Percentiles rank a stretch among this genome's conserved stretches.
These are phyloP conservation scores for Cinnamomum chago DNA, from an alignment of 164 flowering plant genomes.

Conservation along the genomic window DNA sequence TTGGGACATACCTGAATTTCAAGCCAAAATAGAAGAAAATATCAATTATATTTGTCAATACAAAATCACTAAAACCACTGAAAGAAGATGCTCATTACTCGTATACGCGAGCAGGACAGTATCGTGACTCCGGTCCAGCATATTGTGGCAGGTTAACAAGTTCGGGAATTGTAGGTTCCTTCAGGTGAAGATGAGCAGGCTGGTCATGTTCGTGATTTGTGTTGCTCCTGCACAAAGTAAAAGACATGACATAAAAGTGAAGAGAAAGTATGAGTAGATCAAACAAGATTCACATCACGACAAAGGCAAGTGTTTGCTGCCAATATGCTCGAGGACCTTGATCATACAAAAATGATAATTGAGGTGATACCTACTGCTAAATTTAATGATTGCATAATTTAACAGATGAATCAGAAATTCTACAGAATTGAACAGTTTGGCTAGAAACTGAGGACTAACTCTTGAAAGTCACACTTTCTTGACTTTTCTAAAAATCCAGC, in stretches of 20 bases:
- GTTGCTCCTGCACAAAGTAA: conserved; percentile 61
- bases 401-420: neutral
- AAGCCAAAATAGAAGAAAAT: neutral
- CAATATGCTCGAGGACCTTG: neutral
- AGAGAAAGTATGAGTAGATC: neutral
- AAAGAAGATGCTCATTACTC: conserved; percentile 50
- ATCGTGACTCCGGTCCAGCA: conserved; percentile 91
- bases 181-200: conserved; percentile 83
- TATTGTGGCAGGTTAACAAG: conserved; percentile 68
- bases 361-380: neutral
- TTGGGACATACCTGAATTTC: conserved; percentile 54
- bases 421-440: neutral
- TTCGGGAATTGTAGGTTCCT: conserved; percentile 68
- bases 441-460: neutral
- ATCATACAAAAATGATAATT: neutral
- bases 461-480: neutral
- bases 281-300: neutral
- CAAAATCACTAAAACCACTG: conserved; percentile 2
- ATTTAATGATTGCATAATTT: neutral
- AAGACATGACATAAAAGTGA: neutral
- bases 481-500: neutral
- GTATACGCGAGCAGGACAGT: conserved; percentile 97
- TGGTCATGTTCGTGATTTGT: conserved; percentile 97
- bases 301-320: neutral
- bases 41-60: neutral